A percentile compares a stretch with the other conserved stretches of the same genome.
phyloP scores from a whole-genome alignment of 345 rosid species.

The Trapa bicornis region DNA sequence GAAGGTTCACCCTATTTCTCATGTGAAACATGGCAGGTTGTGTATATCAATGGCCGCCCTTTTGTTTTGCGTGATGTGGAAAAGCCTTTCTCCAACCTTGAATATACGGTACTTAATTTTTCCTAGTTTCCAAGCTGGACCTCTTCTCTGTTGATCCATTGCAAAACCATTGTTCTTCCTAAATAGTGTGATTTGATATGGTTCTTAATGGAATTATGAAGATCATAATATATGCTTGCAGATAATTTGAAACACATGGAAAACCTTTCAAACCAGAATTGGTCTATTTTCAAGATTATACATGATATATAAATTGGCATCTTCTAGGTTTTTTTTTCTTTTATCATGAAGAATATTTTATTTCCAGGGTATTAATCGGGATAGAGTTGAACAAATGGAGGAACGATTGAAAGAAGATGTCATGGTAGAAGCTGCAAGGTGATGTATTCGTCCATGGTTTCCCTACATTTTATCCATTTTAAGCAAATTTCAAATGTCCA shows the following conservation, averaged over 20 bases:
- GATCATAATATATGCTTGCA: not conserved
- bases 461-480: not conserved
- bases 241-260: not conserved
- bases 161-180: not conserved
- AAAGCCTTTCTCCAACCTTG: conserved; percentile 97
- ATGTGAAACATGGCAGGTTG: conserved; percentile 33
- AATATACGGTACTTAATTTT: conserved; percentile 52
- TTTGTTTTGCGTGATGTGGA: conserved; percentile 95
- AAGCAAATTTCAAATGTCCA: not conserved
- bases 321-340: not conserved
- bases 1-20: not conserved
- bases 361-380: conserved; percentile 75
- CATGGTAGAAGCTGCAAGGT: conserved; percentile 85
- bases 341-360: not conserved
- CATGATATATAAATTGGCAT: not conserved
- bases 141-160: not conserved
- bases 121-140: not conserved
- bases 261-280: not conserved
- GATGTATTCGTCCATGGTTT: conserved; percentile 3
- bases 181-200: not conserved
- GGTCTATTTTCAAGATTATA: not conserved
- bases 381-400: conserved; percentile 93
- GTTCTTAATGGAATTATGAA: not conserved
- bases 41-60: conserved; percentile 85
- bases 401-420: conserved; percentile 85